Evolutionary conservation across 345 rosid species (phyloP), one percentile per base, ranked within the genome.

Genomic region (Conringia planisiliqua): DNA sequence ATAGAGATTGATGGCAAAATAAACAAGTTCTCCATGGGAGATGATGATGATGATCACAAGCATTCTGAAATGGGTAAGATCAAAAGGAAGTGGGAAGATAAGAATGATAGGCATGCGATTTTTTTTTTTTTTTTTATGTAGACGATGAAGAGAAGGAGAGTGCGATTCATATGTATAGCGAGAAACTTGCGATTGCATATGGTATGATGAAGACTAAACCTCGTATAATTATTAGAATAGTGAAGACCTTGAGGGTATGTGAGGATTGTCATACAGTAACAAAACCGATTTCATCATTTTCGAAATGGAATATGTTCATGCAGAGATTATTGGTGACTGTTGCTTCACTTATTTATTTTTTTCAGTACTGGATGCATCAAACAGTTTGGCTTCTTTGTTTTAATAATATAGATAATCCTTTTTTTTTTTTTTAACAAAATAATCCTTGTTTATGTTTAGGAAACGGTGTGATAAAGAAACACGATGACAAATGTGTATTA

Each of bases 101-200:
- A 82, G 82, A 73, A 63, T 70, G 61, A 76, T 44, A 39, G 97
- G 92, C 10, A 86, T 51, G 83, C 94, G 8, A n/a, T n/a, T n/a
- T n/a, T n/a, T n/a, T n/a, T n/a, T n/a, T n/a, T n/a, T 76, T 85
- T 75, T 86, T 82, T 26, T 94, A 90, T 67, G 74, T 90, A 50
- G 97, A 89, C 12, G 88, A 90, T 16, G 97, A 90, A 47, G 97
- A 90, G 74, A 90, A 90, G 52, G 90, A 89, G 69, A 85, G 71
- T 4, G 68, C 79, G 6, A 24, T 89, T 57, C 83, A 84, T 54
- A 74, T 68, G 85, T 94, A 91, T 36, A 89, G 97, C 3, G 94
- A 91, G 81, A 89, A 91, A 81, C 91, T 86, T 16, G 94, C 97
- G 0, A 86, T 86, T 43, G 90, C 90, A 13, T 91, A 54, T 52